Conservation (phyloP, 2,329 filamentous ascomycete species). For the Pseudophaeomoniella oleicola region DNA sequence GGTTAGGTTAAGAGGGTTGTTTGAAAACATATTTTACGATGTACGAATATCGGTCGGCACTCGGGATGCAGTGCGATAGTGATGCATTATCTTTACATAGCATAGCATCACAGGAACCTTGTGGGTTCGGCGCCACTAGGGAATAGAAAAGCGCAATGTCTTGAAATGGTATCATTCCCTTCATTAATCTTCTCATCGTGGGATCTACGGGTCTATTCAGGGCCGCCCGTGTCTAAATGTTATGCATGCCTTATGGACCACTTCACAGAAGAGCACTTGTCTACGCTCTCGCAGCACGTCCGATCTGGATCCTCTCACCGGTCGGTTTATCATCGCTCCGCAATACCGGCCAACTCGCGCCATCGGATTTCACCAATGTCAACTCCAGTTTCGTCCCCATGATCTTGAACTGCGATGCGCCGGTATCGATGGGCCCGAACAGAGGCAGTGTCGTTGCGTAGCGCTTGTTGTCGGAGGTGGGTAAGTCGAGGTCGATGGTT, state of each 20-base stretch:
- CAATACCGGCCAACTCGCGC: slow-evolving; percentile 70
- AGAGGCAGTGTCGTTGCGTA: slow-evolving; percentile 62
- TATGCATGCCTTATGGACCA: no score
- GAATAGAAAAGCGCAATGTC: background rate
- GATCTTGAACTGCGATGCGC: slow-evolving; percentile 63
- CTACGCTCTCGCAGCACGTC: slow-evolving; percentile 53
- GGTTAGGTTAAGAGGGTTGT: no score
- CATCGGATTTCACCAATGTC: slow-evolving; percentile 57
- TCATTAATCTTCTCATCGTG: no score
- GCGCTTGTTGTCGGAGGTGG: slow-evolving; percentile 74
- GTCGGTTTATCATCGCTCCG: slow-evolving; percentile 59
- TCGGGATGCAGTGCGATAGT: no score
- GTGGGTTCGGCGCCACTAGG: no score
- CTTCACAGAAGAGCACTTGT: no score
- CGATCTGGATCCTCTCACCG: slow-evolving; percentile 79
- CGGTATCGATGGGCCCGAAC: slow-evolving; percentile 61
- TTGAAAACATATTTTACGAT: no score
- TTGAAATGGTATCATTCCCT: background rate
- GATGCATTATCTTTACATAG: no score
- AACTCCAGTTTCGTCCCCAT: slow-evolving; percentile 83
- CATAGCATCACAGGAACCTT: no score
- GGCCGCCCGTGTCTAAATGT: no score
- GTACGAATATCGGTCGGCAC: no score
- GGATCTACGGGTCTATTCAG: no score
- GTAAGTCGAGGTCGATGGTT: slow-evolving; percentile 61